These are phyloP conservation scores for Yamadazyma jaroonii DNA, from an alignment of 1,139 yeast species.

Conservation along the genomic window DNA sequence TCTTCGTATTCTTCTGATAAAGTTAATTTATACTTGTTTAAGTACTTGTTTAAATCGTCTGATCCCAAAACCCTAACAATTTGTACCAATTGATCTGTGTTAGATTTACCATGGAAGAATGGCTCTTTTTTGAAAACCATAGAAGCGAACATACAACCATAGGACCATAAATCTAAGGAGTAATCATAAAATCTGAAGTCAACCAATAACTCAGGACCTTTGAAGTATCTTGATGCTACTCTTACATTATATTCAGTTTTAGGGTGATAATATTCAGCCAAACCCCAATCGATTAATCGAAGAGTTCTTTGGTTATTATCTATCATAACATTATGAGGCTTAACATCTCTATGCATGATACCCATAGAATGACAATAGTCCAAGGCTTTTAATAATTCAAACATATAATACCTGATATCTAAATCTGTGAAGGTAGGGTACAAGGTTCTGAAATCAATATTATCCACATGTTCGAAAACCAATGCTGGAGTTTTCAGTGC, in stretches of 20 bases:
- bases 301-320: slow-evolving; percentile 74
- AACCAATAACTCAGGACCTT: slow-evolving; percentile 96
- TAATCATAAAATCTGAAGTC: slow-evolving; percentile 93
- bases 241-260: slow-evolving; percentile 95
- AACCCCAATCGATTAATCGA: slow-evolving; percentile 96
- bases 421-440: slow-evolving; percentile 85
- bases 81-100: slow-evolving; percentile 93
- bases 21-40: slow-evolving; percentile 71
- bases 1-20: slow-evolving; percentile 83
- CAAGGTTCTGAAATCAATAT: slow-evolving; percentile 84
- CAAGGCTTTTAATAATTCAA: slow-evolving; percentile 81
- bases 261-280: slow-evolving; percentile 95
- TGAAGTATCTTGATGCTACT: slow-evolving; percentile 96
- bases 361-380: slow-evolving; percentile 98
- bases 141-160: slow-evolving; percentile 97
- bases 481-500: slow-evolving; percentile 90
- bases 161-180: slow-evolving; percentile 93
- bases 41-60: slow-evolving; percentile 70
- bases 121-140: slow-evolving; percentile 96
- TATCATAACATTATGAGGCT: slow-evolving; percentile 98
- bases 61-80: slow-evolving; percentile 93
- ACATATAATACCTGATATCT: slow-evolving; percentile 88
- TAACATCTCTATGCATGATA: slow-evolving; percentile 97
- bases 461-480: slow-evolving; percentile 86
- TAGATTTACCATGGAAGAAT: slow-evolving; percentile 94